phyloP scores from a whole-genome alignment of 2,329 filamentous ascomycete genomes.

The Diaporthe sp. region DNA sequence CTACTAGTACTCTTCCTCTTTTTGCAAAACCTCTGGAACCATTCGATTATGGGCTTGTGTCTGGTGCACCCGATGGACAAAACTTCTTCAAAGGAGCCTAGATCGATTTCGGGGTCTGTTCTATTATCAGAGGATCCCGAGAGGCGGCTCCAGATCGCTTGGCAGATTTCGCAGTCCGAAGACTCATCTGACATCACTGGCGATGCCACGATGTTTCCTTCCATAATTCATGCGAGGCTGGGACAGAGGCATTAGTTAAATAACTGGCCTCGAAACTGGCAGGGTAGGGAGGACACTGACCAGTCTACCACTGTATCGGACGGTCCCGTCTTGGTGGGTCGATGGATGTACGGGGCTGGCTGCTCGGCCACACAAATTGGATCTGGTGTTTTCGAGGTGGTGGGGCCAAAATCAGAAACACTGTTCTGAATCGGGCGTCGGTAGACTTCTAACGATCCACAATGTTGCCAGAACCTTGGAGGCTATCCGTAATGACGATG shows the following conservation, averaged over 20 bases:
- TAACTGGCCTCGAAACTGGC: neutral
- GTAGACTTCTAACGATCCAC: neutral
- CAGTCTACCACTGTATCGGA: neutral
- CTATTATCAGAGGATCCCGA: neutral
- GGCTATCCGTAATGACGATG: neutral
- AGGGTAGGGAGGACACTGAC: neutral
- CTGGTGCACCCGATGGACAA: neutral
- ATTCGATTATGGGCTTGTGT: neutral
- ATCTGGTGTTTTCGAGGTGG: too few species aligned
- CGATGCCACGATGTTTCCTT: neutral
- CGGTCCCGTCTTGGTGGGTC: neutral
- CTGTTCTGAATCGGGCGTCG: neutral
- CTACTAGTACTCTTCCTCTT: too few species aligned
- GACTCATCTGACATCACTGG: neutral
- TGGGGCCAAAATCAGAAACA: too few species aligned
- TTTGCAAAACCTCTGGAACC: neutral
- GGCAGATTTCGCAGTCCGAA: neutral
- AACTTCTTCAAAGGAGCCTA: neutral
- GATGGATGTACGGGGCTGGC: neutral
- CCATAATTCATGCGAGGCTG: neutral
- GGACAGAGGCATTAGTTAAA: neutral
- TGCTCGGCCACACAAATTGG: neutral
- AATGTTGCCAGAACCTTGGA: neutral
- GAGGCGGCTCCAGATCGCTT: neutral
- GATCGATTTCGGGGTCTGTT: too few species aligned